phyloP scores from a whole-genome alignment of 163 green algal genomes.

The Trebouxiophyceae sp. region DNA sequence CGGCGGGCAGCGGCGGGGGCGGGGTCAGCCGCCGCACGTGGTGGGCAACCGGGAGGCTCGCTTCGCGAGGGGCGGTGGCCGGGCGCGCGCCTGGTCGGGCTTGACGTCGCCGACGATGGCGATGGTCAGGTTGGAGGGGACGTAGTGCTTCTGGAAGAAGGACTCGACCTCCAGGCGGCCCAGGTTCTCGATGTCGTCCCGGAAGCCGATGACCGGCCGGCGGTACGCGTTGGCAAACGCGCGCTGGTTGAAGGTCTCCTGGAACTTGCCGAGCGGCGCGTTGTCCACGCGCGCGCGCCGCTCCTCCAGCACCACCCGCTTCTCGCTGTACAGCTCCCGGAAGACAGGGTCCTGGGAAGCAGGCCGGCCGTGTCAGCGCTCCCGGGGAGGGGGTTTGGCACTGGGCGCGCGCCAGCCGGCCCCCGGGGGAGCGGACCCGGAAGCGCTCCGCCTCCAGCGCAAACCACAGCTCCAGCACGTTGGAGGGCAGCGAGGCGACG shows the following conservation, averaged over 20 bases:
- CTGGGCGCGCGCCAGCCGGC: too few relatives aligned
- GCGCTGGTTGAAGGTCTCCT: conserved; percentile 36
- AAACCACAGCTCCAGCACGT: conserved; percentile 93
- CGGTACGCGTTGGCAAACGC: conserved; percentile 57
- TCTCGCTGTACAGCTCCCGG: conserved; percentile 81
- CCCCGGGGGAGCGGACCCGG: too few relatives aligned
- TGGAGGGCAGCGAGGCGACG: conserved; percentile 66
- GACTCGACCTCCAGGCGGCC: conserved; percentile 48
- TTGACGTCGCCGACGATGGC: conserved; percentile 51
- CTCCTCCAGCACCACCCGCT: conserved; percentile 79
- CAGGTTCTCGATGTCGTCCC: conserved; percentile 47
- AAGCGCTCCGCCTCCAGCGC: conserved; percentile 81
- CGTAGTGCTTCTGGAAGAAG: conserved; percentile 51
- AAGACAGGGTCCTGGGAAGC: conserved; percentile 62
- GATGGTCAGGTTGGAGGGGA: conserved; percentile 47
- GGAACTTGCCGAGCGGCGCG: conserved; percentile 59
- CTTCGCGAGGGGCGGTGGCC: too few relatives aligned
- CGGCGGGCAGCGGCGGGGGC: not conserved
- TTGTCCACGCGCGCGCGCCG: conserved; percentile 66
- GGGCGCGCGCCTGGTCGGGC: conserved; percentile 17
- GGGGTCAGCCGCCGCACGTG: not conserved
- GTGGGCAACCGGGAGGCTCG: too few relatives aligned
- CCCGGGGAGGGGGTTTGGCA: not conserved
- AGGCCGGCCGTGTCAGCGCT: conserved; percentile 10
- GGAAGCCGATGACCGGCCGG: conserved; percentile 32